These are phyloP conservation scores for Amanita exitialis DNA, from an alignment of 768 basidiomycete species.

Conservation along the genomic window DNA sequence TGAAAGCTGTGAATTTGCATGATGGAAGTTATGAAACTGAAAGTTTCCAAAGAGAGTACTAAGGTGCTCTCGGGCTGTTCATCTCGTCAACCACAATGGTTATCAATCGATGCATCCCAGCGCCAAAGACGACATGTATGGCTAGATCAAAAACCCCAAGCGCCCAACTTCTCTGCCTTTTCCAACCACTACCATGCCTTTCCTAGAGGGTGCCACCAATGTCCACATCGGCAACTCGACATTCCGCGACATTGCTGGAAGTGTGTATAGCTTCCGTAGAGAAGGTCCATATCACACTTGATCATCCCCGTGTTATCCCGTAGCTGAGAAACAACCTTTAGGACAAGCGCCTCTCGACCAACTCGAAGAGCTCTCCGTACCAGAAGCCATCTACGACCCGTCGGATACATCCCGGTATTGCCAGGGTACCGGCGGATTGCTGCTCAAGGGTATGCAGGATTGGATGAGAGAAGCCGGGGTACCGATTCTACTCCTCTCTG, in stretches of 20 bases:
- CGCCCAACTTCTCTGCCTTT: too few species aligned
- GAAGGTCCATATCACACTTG: neutral
- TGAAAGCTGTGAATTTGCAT: too few species aligned
- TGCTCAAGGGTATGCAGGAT: neutral
- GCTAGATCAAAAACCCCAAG: too few species aligned
- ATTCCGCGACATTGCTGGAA: neutral
- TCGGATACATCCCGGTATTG: neutral
- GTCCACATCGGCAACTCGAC: neutral
- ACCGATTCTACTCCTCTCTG: neutral
- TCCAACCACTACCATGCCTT: too few species aligned
- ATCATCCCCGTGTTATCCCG: too few species aligned
- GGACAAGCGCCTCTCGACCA: neutral
- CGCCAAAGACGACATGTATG: too few species aligned
- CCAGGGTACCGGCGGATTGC: neutral
- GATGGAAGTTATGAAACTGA: too few species aligned
- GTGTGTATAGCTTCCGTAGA: neutral
- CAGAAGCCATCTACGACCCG: neutral
- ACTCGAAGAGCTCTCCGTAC: neutral
- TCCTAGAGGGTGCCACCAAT: neutral
- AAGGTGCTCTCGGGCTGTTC: too few species aligned
- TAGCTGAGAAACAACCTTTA: neutral
- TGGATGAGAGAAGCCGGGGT: neutral
- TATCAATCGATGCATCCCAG: too few species aligned
- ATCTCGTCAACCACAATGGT: too few species aligned
- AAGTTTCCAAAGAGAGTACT: too few species aligned